Base-by-base conservation (phyloP, 2,329 filamentous ascomycete genomes). In the Colletotrichum filicis region DNA sequence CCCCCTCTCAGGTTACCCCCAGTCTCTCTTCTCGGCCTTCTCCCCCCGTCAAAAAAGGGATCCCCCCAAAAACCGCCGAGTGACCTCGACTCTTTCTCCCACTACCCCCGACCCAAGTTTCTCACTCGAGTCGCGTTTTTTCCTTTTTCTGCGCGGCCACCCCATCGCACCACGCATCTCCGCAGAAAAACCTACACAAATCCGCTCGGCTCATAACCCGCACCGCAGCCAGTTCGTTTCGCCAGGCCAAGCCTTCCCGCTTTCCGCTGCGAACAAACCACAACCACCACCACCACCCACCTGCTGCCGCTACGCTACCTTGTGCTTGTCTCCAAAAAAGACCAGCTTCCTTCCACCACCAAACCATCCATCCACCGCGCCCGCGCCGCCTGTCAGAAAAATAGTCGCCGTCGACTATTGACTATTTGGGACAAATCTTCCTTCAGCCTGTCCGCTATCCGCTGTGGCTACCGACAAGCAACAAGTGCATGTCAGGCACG, bases 401-500 rank as follows among this genome's bases (percentile, higher is more conserved):
- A 68, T 56, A 67, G 63, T 66, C 73, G 24, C 57, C 61, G 37
- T 46, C 22, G 59, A 68, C 73, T 46, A 69, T 66, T n/a, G 66
- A 37, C 70, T 24, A 49, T 68, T 68, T 60, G 35, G 57, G 59
- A 32, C 46, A 73, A 61, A 65, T 62, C 19, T 59, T 37, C 19
- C 4, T 59, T 30, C 19, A 9, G 26, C 55, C 69, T 55, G 56
- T 67, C 42, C 61, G 42, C 64, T 60, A 52, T 37, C 62, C 62
- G 65, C 57, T 49, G 42, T 49, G 42, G 42, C 42, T 49, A 49
- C 52, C 61, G 61, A 73, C 71, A 63, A 65, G 55, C 70, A 66
- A 5, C 70, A 58, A 77, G 76, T 76, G 79, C 79, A 75, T 78
- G 77, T 77, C 74, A 76, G 77, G 76, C 77, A 79, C 78, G 76